Evolutionary conservation across 1,284 basidiomycete species (phyloP), one percentile per base, ranked within the genome.

Genomic region (Schizophyllum amplum): DNA sequence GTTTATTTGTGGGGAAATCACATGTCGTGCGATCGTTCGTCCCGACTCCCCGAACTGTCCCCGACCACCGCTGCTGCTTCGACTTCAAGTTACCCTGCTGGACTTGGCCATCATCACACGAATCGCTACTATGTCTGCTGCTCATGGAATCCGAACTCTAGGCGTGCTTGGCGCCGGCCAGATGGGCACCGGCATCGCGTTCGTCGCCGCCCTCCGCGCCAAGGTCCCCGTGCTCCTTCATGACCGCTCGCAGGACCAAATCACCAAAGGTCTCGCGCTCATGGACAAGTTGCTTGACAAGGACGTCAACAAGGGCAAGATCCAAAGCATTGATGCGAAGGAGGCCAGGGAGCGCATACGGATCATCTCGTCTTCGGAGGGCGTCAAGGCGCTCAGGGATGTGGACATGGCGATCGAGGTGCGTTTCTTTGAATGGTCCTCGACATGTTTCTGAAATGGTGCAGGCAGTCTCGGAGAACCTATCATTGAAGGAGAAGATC

Each of bases 391-490:
- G 7, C 68, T 92, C 61, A 73, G 82, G 47, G 90, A 94, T 63
- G 87, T 86, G 5, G 92, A 96, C 67, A 86, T 98, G 80, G 90
- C 94, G 47, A 79, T 98, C 56, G 95, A 42, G 33, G 33, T 42
- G 33, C 33, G 33, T 21, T 24, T 20, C 6, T 15, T 58, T 7
- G 47, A 11, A 22, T 27, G 17, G 24, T 53, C 13, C 13, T 55
- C 56, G 26, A 33, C 9, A 20, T 5, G 47, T 47, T 42, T 54
- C 51, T 26, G 20, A 55, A 21, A 24, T 2, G 42, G 5, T 52
- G 51, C 49, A 93, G 90, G 96, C 95, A 0, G 94, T 92, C 0
- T 92, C 94, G 4, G 95, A 98, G 72, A 86, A 88, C 55, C 74
- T 97, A 13, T 67, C 81, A 1, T 71, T 97, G 52, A 99, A 98